Evolutionary conservation across 2,329 filamentous ascomycete species (phyloP), one percentile per base, ranked within the genome.

Genomic region (Fusarium incarnatum): DNA sequence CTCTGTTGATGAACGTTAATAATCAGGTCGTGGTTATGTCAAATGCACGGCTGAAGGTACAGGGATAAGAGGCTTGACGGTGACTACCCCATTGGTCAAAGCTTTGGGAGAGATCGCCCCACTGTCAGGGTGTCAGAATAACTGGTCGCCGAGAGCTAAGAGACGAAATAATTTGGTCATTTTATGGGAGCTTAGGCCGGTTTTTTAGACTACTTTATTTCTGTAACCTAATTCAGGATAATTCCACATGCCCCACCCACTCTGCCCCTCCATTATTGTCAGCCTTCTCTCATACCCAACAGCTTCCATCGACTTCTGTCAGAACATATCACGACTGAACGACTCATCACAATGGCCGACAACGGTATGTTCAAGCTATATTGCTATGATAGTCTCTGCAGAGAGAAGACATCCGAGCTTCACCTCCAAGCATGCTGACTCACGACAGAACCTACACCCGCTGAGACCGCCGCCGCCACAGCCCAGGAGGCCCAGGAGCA

Each of bases 401-500:
- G 1, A 37, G 34, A n/a, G 2, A 3, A n/a, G 10, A n/a, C 18
- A 18, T 11, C 0, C 34, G 16, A 37, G 34, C 34, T 37, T 12
- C 18, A 2, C 18, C 6, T 11, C 6, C 34, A 37, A n/a, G 18
- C 2, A 22, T 34, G 22, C 47, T 50, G 40, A 56, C 18, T 46
- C 32, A 20, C 49, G 45, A 53, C 74, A 86, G 88, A 90, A 76
- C 83, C 79, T 58, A 85, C 83, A 23, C 82, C 86, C 63, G 88
- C 86, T 68, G 85, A 89, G 70, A 83, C 85, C 72, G 88, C 86
- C 13, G 87, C 87, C 22, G 85, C 87, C 61, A 85, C 84, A 71
- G 91, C 89, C 67, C 90, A 91, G 79, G 94, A 99, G 83, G 85
- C 88, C 60, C 92, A 91, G 75, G 96, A 99, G 83, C 96, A 99